Conservation (phyloP, 2,329 filamentous ascomycete genomes). For the Magnaporthales sp. region DNA sequence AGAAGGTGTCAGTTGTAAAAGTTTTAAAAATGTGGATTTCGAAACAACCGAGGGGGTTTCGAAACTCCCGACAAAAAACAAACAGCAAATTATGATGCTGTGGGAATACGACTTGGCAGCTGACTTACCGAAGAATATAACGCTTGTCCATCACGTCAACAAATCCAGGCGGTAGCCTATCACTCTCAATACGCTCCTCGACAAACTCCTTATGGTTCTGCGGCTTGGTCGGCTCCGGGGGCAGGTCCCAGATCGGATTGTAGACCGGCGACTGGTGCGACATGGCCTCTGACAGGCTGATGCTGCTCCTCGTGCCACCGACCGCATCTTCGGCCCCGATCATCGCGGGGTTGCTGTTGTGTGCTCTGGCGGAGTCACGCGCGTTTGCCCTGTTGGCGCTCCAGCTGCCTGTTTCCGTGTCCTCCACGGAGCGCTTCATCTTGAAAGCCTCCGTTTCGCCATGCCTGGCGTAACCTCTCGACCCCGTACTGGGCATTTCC, state of each 20-base stretch:
- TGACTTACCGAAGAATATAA: slow-evolving; percentile 56
- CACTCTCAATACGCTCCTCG: slow-evolving; percentile 29
- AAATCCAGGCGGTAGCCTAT: slow-evolving; percentile 42
- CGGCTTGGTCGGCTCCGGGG: slow-evolving; percentile 28
- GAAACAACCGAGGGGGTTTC: no score
- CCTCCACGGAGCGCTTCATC: background rate
- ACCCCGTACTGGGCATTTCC: background rate
- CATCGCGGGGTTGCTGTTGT: background rate
- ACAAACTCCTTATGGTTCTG: slow-evolving; percentile 47
- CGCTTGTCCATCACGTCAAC: slow-evolving; percentile 30
- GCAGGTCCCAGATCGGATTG: slow-evolving; percentile 9
- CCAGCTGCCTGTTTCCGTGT: background rate
- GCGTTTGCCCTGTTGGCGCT: background rate
- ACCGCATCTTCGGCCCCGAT: background rate
- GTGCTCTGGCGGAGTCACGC: background rate
- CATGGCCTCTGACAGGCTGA: background rate
- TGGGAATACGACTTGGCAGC: no score
- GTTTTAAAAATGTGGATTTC: background rate
- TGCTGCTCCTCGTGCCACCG: background rate
- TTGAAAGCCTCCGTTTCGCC: background rate
- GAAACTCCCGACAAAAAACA: no score
- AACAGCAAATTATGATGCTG: no score
- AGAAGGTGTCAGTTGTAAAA: background rate
- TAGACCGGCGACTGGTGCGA: background rate
- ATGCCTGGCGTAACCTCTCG: background rate